A percentile compares a stretch with the other conserved stretches of the same genome.
phyloP scores from a whole-genome alignment of 805 yeast species.

The Barnettozyma wickerhamii region DNA sequence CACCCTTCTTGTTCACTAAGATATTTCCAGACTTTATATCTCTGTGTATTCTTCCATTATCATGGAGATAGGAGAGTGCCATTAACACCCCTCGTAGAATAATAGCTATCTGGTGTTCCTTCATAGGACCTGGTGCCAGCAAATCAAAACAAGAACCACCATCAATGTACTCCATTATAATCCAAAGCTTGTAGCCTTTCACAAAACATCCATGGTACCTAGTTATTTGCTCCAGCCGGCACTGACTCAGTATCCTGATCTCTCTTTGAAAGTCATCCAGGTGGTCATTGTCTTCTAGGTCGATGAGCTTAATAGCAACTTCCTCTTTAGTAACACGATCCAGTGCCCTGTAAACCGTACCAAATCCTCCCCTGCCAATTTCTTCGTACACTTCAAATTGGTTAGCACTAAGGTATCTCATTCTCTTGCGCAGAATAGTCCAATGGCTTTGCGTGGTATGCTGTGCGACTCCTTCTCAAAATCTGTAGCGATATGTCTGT shows the following conservation, averaged over 20 bases:
- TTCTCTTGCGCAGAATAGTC: conserved; percentile 3
- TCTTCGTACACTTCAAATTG: conserved; percentile 58
- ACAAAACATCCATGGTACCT: conserved; percentile 85
- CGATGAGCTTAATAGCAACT: conserved; percentile 90
- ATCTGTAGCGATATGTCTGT: too few relatives aligned
- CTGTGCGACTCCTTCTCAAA: too few relatives aligned
- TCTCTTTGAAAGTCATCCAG: conserved; percentile 93
- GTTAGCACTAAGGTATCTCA: conserved; percentile 27
- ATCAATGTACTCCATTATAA: conserved; percentile 94
- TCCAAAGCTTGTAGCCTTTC: conserved; percentile 91
- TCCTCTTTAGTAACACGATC: conserved; percentile 65
- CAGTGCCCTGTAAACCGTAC: conserved; percentile 88
- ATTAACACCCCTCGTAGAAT: conserved; percentile 73
- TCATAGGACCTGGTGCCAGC: conserved; percentile 81
- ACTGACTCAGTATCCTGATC: conserved; percentile 75
- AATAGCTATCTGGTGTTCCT: conserved; percentile 75
- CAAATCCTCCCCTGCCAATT: conserved; percentile 95
- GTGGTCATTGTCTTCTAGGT: conserved; percentile 86
- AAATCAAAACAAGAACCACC: conserved; percentile 85
- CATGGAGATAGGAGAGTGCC: conserved; percentile 68
- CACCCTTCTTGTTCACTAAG: conserved; percentile 61
- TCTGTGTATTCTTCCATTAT: conserved; percentile 81
- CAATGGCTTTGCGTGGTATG: background rate
- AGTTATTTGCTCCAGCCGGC: conserved; percentile 80
- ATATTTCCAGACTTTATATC: conserved; percentile 95